phyloP scores from a whole-genome alignment of 1,139 yeast genomes.

The Magnusiomyces fungicola region DNA sequence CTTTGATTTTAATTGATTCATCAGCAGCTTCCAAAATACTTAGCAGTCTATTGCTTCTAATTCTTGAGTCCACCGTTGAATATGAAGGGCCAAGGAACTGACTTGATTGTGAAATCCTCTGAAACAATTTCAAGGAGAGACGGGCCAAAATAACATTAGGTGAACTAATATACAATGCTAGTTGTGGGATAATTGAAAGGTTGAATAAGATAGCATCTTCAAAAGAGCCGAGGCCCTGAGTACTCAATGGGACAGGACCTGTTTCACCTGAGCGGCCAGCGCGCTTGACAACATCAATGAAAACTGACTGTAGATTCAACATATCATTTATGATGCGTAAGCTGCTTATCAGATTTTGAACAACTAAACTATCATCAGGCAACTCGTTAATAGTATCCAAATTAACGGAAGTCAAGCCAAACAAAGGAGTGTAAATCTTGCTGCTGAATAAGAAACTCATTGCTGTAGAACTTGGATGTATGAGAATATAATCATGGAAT shows the following conservation, averaged over 20 bases:
- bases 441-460: slow-evolving; percentile 57
- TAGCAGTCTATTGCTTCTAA: slow-evolving; percentile 56
- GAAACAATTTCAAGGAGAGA: slow-evolving; percentile 47
- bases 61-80: slow-evolving; percentile 35
- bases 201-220: slow-evolving; percentile 66
- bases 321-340: slow-evolving; percentile 44
- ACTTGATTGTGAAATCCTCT: slow-evolving; percentile 43
- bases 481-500: slow-evolving; percentile 38
- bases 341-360: slow-evolving; percentile 31
- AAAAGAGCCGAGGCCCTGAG: slow-evolving; percentile 57
- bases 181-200: slow-evolving; percentile 58
- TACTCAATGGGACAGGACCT: slow-evolving; percentile 39
- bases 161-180: slow-evolving; percentile 65
- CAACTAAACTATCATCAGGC: slow-evolving; percentile 31
- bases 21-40: slow-evolving; percentile 67
- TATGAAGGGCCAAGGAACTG: slow-evolving; percentile 39
- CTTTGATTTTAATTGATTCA: slow-evolving; percentile 59
- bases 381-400: slow-evolving; percentile 46
- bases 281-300: slow-evolving; percentile 24
- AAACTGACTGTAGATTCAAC: slow-evolving; percentile 46
- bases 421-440: slow-evolving; percentile 47
- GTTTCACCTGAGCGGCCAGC: slow-evolving; percentile 16
- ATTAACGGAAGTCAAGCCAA: slow-evolving; percentile 50
- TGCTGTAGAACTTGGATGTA: slow-evolving; percentile 64
- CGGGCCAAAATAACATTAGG: slow-evolving; percentile 44